phyloP scores from a whole-genome alignment of 2,329 filamentous ascomycete species.

The Cladorrhinum sp. region DNA sequence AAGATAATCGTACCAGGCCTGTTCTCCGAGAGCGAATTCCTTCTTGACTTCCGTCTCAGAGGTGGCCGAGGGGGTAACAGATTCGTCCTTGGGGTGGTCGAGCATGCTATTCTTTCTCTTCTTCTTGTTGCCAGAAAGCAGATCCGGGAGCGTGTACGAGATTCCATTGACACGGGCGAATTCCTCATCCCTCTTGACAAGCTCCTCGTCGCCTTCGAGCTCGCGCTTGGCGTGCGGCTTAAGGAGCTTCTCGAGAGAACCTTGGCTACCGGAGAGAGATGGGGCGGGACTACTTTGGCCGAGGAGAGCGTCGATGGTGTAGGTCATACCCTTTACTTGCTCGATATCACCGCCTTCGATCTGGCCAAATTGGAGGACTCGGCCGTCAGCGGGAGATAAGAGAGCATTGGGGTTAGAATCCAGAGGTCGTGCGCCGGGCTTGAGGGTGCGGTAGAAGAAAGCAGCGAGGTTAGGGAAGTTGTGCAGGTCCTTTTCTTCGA shows the following conservation, averaged over 20 bases:
- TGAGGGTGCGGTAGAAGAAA: slow-evolving; percentile 95
- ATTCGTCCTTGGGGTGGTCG: slow-evolving; percentile 66
- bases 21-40: slow-evolving; percentile 71
- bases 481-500: slow-evolving; percentile 83
- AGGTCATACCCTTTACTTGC: slow-evolving; percentile 98
- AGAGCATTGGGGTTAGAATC: slow-evolving; percentile 78
- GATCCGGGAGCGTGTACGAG: slow-evolving; percentile 83
- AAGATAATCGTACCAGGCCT: slow-evolving; percentile 68
- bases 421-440: slow-evolving; percentile 80
- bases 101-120: slow-evolving; percentile 36
- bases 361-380: slow-evolving; percentile 84
- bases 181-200: slow-evolving; percentile 79
- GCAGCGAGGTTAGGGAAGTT: slow-evolving; percentile 88
- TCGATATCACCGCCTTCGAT: slow-evolving; percentile 95
- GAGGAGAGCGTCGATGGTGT: slow-evolving; percentile 88
- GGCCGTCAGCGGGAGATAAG: slow-evolving; percentile 85
- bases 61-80: slow-evolving; percentile 61
- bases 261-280: slow-evolving; percentile 47
- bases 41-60: slow-evolving; percentile 81
- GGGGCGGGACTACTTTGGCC: slow-evolving; percentile 61
- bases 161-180: slow-evolving; percentile 95
- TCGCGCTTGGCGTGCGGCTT: slow-evolving; percentile 28
- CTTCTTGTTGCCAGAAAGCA: slow-evolving; percentile 70
- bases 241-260: slow-evolving; percentile 29
- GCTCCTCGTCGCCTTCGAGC: slow-evolving; percentile 54